These are phyloP conservation scores for Fistulinella cinereoalba DNA, from an alignment of 1,284 basidiomycete genomes.

Conservation along the genomic window DNA sequence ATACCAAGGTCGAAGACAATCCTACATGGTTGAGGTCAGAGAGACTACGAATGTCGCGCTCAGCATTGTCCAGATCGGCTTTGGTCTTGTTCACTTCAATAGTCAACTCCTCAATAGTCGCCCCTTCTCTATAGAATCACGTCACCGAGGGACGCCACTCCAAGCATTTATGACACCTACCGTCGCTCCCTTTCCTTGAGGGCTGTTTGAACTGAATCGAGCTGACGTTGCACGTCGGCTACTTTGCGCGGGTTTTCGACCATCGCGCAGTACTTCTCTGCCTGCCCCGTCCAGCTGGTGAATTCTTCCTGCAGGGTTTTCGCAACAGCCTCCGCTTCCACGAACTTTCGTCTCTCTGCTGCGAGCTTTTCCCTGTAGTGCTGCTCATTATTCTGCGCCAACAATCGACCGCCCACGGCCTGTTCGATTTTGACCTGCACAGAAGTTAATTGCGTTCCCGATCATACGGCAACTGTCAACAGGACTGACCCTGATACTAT, in stretches of 20 bases:
- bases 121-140: constrained; percentile 58
- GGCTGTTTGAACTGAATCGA: constrained; percentile 63
- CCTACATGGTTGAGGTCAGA: constrained; percentile 60
- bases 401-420: constrained; percentile 45
- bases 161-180: constrained; percentile 37
- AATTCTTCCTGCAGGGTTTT: constrained; percentile 59
- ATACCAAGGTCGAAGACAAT: not conserved
- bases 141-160: constrained; percentile 2
- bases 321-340: constrained; percentile 43
- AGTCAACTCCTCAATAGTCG: constrained; percentile 74
- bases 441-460: not conserved
- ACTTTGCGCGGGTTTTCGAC: constrained; percentile 57
- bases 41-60: constrained; percentile 63
- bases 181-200: constrained; percentile 68
- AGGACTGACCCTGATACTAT: constrained; percentile 41
- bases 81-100: constrained; percentile 64
- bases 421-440: constrained; percentile 42
- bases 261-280: constrained; percentile 59
- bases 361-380: constrained; percentile 51
- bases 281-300: constrained; percentile 62
- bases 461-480: not conserved
- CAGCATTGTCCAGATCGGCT: constrained; percentile 52
- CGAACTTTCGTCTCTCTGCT: constrained; percentile 42
- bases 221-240: constrained; percentile 56
- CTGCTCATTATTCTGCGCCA: constrained; percentile 44